Percentiles rank a stretch among this genome's conserved stretches.
Evolutionary conservation across 1,284 basidiomycete genomes (phyloP).

Genomic region (Chondrostereum purpureum): DNA sequence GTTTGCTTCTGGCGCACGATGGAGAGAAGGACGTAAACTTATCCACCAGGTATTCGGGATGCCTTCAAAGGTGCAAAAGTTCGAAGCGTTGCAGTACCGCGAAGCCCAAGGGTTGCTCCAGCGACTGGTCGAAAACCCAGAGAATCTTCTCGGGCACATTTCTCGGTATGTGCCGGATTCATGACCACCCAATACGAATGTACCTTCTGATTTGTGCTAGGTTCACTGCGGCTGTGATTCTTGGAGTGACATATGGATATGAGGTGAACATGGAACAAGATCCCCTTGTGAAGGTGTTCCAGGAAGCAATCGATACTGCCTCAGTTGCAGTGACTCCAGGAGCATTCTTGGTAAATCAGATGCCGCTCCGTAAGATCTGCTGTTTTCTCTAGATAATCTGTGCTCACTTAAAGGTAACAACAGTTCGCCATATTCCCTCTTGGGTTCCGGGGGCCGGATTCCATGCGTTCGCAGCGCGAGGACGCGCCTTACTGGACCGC

Average conservation of each 20-base stretch:
- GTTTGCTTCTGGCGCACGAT: slow-evolving; percentile 9
- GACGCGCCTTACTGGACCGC: slow-evolving; percentile 12
- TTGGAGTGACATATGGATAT: slow-evolving; percentile 27
- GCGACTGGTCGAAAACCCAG: slow-evolving; percentile 15
- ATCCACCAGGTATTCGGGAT: slow-evolving; percentile 20
- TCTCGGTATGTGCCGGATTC: slow-evolving; percentile 10
- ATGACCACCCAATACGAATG: not conserved
- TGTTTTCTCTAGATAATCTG: not conserved
- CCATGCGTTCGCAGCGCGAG: slow-evolving; percentile 19
- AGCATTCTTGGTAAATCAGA: slow-evolving; percentile 24
- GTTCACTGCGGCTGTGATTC: slow-evolving; percentile 20
- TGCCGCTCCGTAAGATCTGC: slow-evolving; percentile 22
- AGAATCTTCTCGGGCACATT: slow-evolving; percentile 12
- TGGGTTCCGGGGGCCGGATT: slow-evolving; percentile 32
- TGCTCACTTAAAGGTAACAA: not conserved
- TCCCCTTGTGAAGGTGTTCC: slow-evolving; percentile 15
- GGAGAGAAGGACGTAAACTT: not conserved
- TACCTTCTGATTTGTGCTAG: slow-evolving; percentile 13
- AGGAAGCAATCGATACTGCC: slow-evolving; percentile 15
- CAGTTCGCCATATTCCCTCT: slow-evolving; percentile 21
- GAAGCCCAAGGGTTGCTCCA: slow-evolving; percentile 19
- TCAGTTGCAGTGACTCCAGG: slow-evolving; percentile 16
- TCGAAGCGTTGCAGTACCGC: slow-evolving; percentile 16
- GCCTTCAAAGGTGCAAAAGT: slow-evolving; percentile 11
- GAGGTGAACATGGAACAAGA: slow-evolving; percentile 17